Percentiles rank a stretch among this genome's conserved stretches.
Conservation (phyloP, 192 early-diverging fungal species). For the Funneliformis mosseae region DNA sequence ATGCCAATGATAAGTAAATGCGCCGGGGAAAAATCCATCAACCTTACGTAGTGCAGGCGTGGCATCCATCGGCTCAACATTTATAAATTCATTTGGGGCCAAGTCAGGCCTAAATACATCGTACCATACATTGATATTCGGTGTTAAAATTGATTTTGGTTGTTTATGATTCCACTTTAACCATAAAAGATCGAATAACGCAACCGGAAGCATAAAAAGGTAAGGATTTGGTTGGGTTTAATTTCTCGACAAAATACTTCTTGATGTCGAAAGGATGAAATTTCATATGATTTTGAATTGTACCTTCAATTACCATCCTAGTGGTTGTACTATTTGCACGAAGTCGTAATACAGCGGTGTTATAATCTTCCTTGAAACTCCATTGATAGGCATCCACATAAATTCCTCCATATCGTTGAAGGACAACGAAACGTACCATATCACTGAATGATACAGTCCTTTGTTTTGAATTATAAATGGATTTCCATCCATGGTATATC, state of each 20-base stretch:
- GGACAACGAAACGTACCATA: conserved; percentile 42
- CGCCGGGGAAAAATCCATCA: conserved; percentile 39
- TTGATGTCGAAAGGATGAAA: conserved; percentile 42
- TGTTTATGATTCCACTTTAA: conserved; percentile 33
- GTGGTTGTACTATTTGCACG: conserved; percentile 32
- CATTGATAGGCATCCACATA: conserved; percentile 47
- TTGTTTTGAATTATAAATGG: no score
- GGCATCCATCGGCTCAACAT: neutral
- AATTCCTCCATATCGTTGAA: conserved; percentile 43
- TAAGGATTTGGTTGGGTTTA: conserved; percentile 30
- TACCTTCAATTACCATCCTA: conserved; percentile 39
- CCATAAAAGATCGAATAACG: conserved; percentile 47
- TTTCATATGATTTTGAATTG: conserved; percentile 21
- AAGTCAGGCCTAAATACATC: neutral
- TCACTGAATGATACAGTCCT: conserved; percentile 38
- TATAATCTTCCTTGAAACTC: conserved; percentile 41
- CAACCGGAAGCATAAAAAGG: conserved; percentile 37
- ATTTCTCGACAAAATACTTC: conserved; percentile 12
- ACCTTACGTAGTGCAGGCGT: conserved; percentile 23
- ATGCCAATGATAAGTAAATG: conserved; percentile 46
- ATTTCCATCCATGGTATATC: neutral
- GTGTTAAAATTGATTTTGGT: neutral
- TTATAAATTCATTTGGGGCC: neutral
- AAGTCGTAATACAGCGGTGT: conserved; percentile 40
- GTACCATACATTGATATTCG: neutral